These are phyloP conservation scores for Ensete ventricosum DNA, from an alignment of 176 grass and related monocot species.

Conservation along the genomic window DNA sequence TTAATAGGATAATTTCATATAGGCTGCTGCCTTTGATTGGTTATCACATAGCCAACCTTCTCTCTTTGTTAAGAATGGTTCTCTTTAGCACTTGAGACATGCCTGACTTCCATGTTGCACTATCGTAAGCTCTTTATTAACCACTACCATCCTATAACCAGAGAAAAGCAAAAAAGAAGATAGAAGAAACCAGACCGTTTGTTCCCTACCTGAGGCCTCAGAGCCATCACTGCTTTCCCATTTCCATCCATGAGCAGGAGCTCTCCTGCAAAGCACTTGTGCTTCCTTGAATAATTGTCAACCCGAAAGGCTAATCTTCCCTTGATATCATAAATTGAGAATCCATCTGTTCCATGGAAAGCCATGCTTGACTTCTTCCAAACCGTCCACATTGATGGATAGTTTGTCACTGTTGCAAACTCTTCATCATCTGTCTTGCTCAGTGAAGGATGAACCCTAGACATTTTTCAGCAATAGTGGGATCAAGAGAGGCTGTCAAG, in stretches of 20 bases:
- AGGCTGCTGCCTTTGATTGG: too few species aligned
- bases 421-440: neutral
- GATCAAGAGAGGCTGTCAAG: neutral
- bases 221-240: conserved; percentile 43
- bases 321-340: conserved; percentile 64
- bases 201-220: conserved; percentile 57
- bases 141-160: neutral
- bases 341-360: conserved; percentile 87
- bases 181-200: neutral
- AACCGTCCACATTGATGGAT: conserved; percentile 52
- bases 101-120: too few species aligned
- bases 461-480: neutral
- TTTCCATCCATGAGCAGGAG: conserved; percentile 69
- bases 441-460: neutral
- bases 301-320: conserved; percentile 67
- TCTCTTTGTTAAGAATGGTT: too few species aligned
- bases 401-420: neutral
- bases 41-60: too few species aligned
- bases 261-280: conserved; percentile 53
- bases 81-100: too few species aligned
- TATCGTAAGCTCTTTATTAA: too few species aligned
- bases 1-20: too few species aligned
- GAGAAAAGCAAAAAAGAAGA: neutral
- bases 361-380: conserved; percentile 98
- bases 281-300: conserved; percentile 65